Evolutionary conservation across 2,329 filamentous ascomycete genomes (phyloP), one percentile per base, ranked within the genome.

Genomic region (Scorias spongiosa): DNA sequence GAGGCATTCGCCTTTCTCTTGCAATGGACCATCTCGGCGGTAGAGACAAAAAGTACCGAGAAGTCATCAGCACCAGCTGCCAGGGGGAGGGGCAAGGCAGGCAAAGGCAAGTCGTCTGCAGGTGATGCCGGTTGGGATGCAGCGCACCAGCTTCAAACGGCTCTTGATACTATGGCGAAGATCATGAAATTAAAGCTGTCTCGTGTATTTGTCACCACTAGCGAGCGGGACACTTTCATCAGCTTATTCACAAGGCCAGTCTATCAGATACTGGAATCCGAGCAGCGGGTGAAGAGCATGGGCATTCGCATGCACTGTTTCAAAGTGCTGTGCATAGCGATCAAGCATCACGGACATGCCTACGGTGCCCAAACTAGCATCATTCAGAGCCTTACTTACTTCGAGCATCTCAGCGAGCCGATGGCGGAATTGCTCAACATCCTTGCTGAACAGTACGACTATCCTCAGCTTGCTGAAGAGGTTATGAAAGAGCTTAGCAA

Each of bases 361-460:
- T 95, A 94, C 60, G 88, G 84, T 42, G 91, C 91, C 1, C 91
- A 98, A 71, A 96, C 93, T 40, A 93, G 88, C 39, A 93, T 98
- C 56, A 88, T 96, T 44, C 91, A 98, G 63, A 96, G 91, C 59
- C 67, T 98, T 52, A 94, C 91, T 5, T 98, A 98, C 61, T 98
- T 96, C 56, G 91, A 98, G 65, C 91, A 98, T 63, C 68, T 98
- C n/a, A 89, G 91, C 0, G 91, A 98, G 58, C 91, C 91, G 1
- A 98, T 98, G 91, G 91, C 91, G 29, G 93, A 98, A 61, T 94
- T 98, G 55, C 69, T 98, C 4, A 86, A 96, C 55, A 98, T 96
- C 56, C 71, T 98, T 20, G 81, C 88, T 1, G 88, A 96, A 60
- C 89, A 95, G 67, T 98, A 96, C 66, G 91, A 98, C 64, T 93